Base-by-base conservation (phyloP, 768 basidiomycete species). In the Dentipellis fragilis region DNA sequence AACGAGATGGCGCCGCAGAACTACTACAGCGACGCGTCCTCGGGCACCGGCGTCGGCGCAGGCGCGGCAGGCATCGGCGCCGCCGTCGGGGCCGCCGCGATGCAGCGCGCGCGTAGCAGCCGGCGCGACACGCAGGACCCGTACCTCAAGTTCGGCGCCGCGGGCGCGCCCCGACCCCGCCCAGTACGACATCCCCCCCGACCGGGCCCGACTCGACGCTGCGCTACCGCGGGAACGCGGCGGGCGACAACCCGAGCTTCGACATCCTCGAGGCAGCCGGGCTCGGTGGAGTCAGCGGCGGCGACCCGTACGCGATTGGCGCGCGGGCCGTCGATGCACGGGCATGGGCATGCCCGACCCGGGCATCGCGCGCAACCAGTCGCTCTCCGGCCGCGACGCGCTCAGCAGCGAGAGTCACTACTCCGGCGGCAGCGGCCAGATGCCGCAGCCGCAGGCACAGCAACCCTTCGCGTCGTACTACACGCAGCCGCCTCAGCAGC, bases 11-110 rank as follows among this genome's bases (percentile, higher is more conserved):
- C 68, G 4, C 67, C 64, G n/a, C 11, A 61, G 48, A 17, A 22
- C 22, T 69, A 65, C 64, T 74, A 75, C 23, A 65, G 72, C 2
- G 73, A 74, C 8, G 56, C 66, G 0, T 63, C 64, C 4, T 62
- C 57, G 10, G 65, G 63, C 6, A 61, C 59, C 3, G 54, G 59
- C 5, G 54, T 66, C 1, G 68, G 61, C 3, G 57, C 68, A 0
- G 70, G 72, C 37, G 63, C 73, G 7, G 72, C 74, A 0, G 77
- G 75, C 9, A 64, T 76, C 37, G 76, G 57, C 58, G 72, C 68
- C 50, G 66, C 64, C 49, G 63, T 65, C 47, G 51, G 35, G 9
- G 29, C 29, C 3, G 29, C 29, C 3, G 51, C 51, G n/a, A 50
- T 70, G 55, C 67, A 63, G 51, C 61, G 71, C 36, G 63, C 67